phyloP scores from a whole-genome alignment of 352 stramenopile species.

The Phytophthora cactorum region DNA sequence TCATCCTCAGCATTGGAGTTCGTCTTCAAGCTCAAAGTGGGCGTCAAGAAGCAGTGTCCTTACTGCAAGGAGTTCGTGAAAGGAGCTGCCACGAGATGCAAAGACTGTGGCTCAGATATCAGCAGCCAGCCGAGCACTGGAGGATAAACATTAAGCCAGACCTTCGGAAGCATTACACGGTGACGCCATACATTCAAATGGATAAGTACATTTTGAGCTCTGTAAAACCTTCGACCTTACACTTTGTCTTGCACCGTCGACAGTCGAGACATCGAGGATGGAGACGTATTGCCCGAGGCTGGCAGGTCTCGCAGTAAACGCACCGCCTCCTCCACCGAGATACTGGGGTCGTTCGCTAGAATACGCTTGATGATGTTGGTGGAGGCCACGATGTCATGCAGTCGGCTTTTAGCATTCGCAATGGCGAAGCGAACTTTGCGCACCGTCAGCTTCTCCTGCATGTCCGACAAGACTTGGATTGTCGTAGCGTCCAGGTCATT shows the following conservation, averaged over 20 bases:
- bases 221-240: constrained; percentile 19
- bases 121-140: constrained; percentile 2
- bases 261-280: constrained; percentile 25
- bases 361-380: constrained; percentile 63
- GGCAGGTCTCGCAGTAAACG: constrained; percentile 31
- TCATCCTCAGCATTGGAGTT: constrained; percentile 48
- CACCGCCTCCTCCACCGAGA: constrained; percentile 43
- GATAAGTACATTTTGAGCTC: constrained; percentile 9
- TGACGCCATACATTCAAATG: not conserved
- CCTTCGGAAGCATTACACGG: not conserved
- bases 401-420: constrained; percentile 47
- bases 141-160: not conserved
- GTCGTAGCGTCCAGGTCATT: constrained; percentile 76
- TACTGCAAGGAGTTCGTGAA: constrained; percentile 79
- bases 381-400: constrained; percentile 50
- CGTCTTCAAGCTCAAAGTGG: constrained; percentile 68
- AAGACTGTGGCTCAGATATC: constrained; percentile 41
- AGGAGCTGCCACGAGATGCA: constrained; percentile 53
- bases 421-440: constrained; percentile 51
- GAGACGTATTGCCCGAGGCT: constrained; percentile 22
- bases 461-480: constrained; percentile 64
- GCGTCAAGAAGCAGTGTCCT: constrained; percentile 67
- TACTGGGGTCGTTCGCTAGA: constrained; percentile 35
- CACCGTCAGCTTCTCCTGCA: constrained; percentile 62
- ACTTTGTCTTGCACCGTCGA: constrained; percentile 27